Conservation (phyloP, 2,329 filamentous ascomycete species). For the Trichoderma oligosporum region DNA sequence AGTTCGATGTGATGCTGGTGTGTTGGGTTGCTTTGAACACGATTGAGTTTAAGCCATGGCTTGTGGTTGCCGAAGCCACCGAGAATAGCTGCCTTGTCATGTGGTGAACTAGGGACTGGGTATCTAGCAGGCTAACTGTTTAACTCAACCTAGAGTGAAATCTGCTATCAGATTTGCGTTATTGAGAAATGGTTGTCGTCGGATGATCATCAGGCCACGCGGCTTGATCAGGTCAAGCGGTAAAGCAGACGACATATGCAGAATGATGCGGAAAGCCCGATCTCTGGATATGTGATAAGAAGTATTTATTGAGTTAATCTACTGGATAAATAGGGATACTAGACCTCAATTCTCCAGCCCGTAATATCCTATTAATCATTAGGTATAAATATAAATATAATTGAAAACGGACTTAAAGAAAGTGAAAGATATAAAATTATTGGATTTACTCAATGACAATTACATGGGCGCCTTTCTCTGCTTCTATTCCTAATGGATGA, state of each 20-base stretch:
- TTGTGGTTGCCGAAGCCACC: constrained; percentile 12
- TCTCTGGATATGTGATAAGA: too few relatives aligned
- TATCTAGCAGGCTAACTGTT: too few relatives aligned
- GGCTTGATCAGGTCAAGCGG: not conserved
- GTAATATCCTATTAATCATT: too few relatives aligned
- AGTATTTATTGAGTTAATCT: too few relatives aligned
- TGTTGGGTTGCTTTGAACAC: not conserved
- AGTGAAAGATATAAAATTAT: not conserved
- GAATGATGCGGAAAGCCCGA: too few relatives aligned
- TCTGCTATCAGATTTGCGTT: not conserved
- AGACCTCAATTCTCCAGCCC: too few relatives aligned
- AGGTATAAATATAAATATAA: too few relatives aligned
- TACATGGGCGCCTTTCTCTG: constrained; percentile 4
- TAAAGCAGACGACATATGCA: not conserved
- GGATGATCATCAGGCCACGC: constrained; percentile 4
- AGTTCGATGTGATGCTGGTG: not conserved
- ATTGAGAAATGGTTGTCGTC: not conserved
- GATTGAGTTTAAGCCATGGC: constrained; percentile 15
- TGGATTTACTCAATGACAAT: not conserved
- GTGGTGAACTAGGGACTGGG: too few relatives aligned
- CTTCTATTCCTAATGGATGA: not conserved
- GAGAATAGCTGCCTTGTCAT: not conserved
- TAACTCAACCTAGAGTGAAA: not conserved
- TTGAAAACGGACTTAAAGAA: too few relatives aligned
- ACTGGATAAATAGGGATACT: too few relatives aligned